Evolutionary conservation across 73 alveolate species (phyloP), one percentile per base, ranked within the genome.

Genomic region (Uronychia setigera): DNA sequence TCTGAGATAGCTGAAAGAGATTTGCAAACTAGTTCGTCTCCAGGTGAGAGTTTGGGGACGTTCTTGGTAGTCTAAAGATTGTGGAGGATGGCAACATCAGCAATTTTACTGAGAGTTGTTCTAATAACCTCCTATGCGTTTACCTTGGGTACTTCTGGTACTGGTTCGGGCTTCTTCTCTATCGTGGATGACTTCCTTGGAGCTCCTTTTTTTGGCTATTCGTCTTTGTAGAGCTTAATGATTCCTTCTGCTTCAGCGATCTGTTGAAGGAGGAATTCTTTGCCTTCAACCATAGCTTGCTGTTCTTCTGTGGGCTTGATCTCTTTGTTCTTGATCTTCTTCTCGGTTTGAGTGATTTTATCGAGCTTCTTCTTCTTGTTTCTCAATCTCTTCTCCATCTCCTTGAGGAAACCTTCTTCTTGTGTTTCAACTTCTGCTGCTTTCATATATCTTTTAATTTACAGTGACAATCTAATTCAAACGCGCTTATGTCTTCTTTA

Each of bases 321-420:
- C 89, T 82, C 89, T 60, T 82, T 82, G 31, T 82, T 82, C 76
- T 82, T 82, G 28, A 82, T 78, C 33, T 82, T 82, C 1, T 60
- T 28, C 67, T 82, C 82, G 32, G 89, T 82, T 67, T 82, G 80
- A n/a, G 29, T 32, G 76, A 82, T 82, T 82, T 82, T 82, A 82
- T 82, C 89, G 77, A 82, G 82, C 89, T 82, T 82, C 89, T 82
- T 82, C 89, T 82, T 82, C 89, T 82, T 82, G 89, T 82, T 82
- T 82, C 89, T 82, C 29, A 82, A 58, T 30, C 67, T 82, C 35
- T 82, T 82, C 77, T 82, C 33, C 1, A 82, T 82, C 67, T 60
- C 28, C 57, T 82, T 82, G 77, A 82, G 82, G 76, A 82, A 82
- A 5, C n/a, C n/a, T n/a, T n/a, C n/a, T n/a, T n/a, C n/a, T n/a